Evolutionary conservation across 768 basidiomycete species (phyloP).

Genomic region (Serpula lacrymans): DNA sequence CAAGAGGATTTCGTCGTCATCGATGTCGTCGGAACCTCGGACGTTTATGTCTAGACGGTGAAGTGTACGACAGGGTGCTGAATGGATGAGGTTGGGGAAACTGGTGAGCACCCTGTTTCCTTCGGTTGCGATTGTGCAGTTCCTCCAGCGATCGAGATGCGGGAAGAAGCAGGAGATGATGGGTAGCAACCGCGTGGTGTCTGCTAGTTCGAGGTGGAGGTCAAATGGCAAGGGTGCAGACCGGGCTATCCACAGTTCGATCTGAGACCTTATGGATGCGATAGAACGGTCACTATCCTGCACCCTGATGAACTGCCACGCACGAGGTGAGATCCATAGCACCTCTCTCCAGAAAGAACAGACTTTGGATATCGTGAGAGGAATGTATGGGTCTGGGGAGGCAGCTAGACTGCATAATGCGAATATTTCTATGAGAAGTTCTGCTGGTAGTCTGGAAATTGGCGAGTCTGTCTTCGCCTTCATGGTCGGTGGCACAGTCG

Average conservation of each 20-base stretch:
- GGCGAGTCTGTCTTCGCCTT: background rate
- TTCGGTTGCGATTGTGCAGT: constrained; percentile 43
- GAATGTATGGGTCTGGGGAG: constrained; percentile 42
- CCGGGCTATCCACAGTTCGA: constrained; percentile 49
- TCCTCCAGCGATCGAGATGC: constrained; percentile 55
- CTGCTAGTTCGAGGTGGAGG: constrained; percentile 46
- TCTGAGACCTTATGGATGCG: constrained; percentile 42
- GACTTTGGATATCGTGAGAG: constrained; percentile 49
- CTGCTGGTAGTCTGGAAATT: constrained; percentile 46
- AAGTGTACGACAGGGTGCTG: constrained; percentile 16
- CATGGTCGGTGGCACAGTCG: background rate
- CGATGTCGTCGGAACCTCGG: constrained; percentile 8
- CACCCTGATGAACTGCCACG: constrained; percentile 61
- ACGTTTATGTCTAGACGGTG: constrained; percentile 24
- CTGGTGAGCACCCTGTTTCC: constrained; percentile 24
- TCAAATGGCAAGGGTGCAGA: constrained; percentile 54
- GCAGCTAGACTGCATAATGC: constrained; percentile 29
- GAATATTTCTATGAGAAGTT: constrained; percentile 65
- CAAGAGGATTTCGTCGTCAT: constrained; percentile 21
- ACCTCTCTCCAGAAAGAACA: constrained; percentile 59
- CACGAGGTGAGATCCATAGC: constrained; percentile 47
- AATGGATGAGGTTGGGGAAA: constrained; percentile 18
- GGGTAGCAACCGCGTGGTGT: constrained; percentile 53
- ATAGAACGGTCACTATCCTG: constrained; percentile 37
- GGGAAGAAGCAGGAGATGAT: constrained; percentile 62